Evolutionary conservation across 495 filamentous ascomycete genomes (phyloP).

Genomic region (Penicillium daleae): DNA sequence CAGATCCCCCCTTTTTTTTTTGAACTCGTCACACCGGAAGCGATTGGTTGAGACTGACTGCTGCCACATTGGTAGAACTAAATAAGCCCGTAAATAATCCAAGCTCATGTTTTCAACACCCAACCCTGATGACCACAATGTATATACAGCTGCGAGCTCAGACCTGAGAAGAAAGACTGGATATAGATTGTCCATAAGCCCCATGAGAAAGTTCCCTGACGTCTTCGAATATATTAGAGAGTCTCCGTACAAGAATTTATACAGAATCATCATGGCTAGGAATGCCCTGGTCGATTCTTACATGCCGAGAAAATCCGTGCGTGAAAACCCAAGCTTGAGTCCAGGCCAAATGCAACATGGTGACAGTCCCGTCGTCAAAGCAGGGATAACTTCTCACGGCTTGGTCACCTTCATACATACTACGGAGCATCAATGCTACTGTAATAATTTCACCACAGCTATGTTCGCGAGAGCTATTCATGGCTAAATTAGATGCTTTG

Average conservation of each 20-base stretch:
- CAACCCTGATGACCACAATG: not conserved
- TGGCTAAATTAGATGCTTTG: not conserved
- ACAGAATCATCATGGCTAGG: not conserved
- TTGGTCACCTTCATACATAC: too few species aligned
- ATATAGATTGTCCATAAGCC: too few species aligned
- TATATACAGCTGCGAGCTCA: too few species aligned
- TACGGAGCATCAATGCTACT: too few species aligned
- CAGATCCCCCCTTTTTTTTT: constrained; percentile 2
- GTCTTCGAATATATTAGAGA: too few species aligned
- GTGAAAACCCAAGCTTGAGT: not conserved
- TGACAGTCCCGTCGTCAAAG: not conserved
- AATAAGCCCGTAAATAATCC: not conserved
- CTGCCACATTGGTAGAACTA: not conserved
- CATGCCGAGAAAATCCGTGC: not conserved
- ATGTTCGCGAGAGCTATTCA: too few species aligned
- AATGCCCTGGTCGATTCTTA: not conserved
- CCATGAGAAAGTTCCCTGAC: too few species aligned
- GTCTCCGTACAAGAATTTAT: too few species aligned
- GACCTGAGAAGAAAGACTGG: too few species aligned
- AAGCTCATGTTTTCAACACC: not conserved
- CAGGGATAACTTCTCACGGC: not conserved
- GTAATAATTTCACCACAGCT: too few species aligned
- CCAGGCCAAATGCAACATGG: not conserved
- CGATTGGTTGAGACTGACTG: constrained; percentile 1
- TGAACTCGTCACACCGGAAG: not conserved